Base-by-base conservation (phyloP, 345 rosid genomes). In the Citrus inodora region DNA sequence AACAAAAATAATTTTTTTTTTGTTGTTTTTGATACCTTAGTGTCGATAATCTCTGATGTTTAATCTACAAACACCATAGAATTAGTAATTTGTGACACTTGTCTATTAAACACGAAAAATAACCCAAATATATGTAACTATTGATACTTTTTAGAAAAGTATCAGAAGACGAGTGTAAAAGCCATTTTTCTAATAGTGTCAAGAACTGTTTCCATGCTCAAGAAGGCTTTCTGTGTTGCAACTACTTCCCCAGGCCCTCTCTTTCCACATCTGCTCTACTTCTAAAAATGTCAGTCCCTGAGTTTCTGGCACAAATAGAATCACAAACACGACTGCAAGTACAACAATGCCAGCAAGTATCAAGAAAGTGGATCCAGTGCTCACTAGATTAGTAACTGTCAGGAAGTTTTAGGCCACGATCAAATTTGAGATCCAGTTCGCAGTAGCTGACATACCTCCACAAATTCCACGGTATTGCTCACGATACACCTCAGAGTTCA, bases 401-500 rank as follows among this genome's bases (percentile, higher is more conserved):
- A 96, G 91, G 75, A 96, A 96, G 3, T 87, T 78, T 81, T 94
- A 85, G 0, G 98, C 91, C 42, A 96, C 97, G 1, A 95, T 89
- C 86, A 96, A 61, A 77, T 96, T 96, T 1, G 95, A 93, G 27
- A 92, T 63, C 98, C 99, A 96, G 76, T 94, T 94, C 60, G 91
- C 86, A 0, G 98, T 96, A 5, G 99, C 99, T 1, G 98, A 92
- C 98, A 96, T 92, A 7, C 99, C 97, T 6, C 99, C 99, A 1
- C 98, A 93, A 42, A 90, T 87, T 60, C 97, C 98, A 58, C 99
- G 82, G 76, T 90, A 93, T 46, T 90, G 92, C 83, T 92, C 92
- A 0, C 97, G 99, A 71, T 95, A 95, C 85, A 92, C 85, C 90
- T 95, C 99, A 0, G 99, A 91, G 89, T 93, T 95, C 40, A 95